These are phyloP conservation scores for Rhynchosporium secalis DNA, from an alignment of 2,329 filamentous ascomycete species.

Conservation along the genomic window DNA sequence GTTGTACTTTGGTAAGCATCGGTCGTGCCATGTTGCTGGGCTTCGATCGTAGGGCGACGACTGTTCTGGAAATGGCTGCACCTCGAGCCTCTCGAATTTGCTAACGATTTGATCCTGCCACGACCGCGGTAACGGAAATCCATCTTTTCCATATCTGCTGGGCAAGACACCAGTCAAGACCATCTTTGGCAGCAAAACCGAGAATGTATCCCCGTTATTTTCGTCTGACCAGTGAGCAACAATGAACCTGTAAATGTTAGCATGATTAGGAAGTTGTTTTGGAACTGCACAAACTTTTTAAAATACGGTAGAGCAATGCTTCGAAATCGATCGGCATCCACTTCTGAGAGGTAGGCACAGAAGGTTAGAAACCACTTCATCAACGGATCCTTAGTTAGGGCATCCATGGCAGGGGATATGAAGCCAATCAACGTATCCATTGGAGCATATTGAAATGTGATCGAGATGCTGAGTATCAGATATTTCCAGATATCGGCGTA, in stretches of 20 bases:
- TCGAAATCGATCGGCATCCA: conserved; percentile 73
- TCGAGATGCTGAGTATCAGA: conserved; percentile 58
- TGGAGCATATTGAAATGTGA: conserved; percentile 73
- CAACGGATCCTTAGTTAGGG: conserved; percentile 64
- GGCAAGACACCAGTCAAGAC: conserved; percentile 57
- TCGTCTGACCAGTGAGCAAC: conserved; percentile 69
- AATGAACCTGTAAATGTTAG: conserved; percentile 62
- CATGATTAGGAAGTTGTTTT: background rate
- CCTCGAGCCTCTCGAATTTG: conserved; percentile 65
- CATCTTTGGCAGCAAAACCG: conserved; percentile 67
- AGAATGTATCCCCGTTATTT: conserved; percentile 66
- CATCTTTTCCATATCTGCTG: conserved; percentile 51
- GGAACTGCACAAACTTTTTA: conserved; percentile 57
- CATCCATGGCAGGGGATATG: conserved; percentile 64
- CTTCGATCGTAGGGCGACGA: conserved; percentile 60
- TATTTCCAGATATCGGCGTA: conserved; percentile 55
- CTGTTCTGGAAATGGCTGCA: conserved; percentile 64
- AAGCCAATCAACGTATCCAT: conserved; percentile 76
- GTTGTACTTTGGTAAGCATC: conserved; percentile 67
- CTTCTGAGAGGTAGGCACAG: conserved; percentile 75
- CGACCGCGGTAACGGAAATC: conserved; percentile 58
- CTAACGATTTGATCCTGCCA: conserved; percentile 74
- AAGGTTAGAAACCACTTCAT: conserved; percentile 79
- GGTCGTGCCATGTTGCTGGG: conserved; percentile 60
- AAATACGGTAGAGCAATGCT: conserved; percentile 79